Evolutionary conservation across 371 early-diverging fungal species (phyloP), one percentile per base, ranked within the genome.

Genomic region (Fennellomyces sp.): DNA sequence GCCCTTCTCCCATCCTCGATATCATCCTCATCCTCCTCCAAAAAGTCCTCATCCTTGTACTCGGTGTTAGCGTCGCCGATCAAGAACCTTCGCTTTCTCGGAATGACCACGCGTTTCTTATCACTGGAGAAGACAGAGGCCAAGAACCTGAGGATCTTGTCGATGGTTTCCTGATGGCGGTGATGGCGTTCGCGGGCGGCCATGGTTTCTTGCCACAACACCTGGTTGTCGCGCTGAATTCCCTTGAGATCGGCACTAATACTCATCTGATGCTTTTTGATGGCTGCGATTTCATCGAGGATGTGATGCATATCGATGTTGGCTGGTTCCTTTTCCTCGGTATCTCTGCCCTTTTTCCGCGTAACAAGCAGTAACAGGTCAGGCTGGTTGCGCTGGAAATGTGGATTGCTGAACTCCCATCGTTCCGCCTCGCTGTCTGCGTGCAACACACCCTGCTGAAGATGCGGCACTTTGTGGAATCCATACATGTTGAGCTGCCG

Each of bases 401-500:
- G 75, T 7, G 81, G 83, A 45, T 83, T 81, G 49, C 76, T 84
- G 52, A 82, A 84, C 62, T 87, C 87, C 83, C 85, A 85, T 23
- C 78, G 78, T 48, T 79, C 86, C 17, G 80, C 65, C 25, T 88
- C 91, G 12, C 87, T 69, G 30, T 85, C 83, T 1, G 82, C 79
- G 50, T 82, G 81, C 11, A 92, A 73, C 2, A 88, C 89, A 10
- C 93, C 93, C 53, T 89, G 89, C 60, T 90, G 88, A 31, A 93
- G 73, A 69, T 91, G 91, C 1, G 92, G 90, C 8, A 92, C 84
- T 57, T 94, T 94, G 61, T 89, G 86, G 56, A 89, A 91, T 13
- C 92, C 95, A 62, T 94, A 93, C 92, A 95, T 95, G 65, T 97
- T 97, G 11, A 97, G 83, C 71, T 97, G 97, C 11, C 97, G 84